phyloP scores from a whole-genome alignment of 495 filamentous ascomycete genomes.

The Staphylotrichum longicolle region DNA sequence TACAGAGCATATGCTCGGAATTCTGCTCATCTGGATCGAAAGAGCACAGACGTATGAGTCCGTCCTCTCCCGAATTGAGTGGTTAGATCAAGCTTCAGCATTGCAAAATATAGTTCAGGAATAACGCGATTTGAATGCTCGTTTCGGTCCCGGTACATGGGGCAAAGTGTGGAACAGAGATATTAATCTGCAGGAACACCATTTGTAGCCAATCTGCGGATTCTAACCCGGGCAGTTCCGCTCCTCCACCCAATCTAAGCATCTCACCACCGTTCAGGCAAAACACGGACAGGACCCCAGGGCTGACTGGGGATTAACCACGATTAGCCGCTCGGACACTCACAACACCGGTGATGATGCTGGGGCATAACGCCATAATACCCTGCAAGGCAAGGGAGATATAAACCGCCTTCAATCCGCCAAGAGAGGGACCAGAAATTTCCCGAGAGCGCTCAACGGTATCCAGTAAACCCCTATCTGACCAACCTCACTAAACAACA shows the following conservation, averaged over 20 bases:
- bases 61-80: too few species aligned
- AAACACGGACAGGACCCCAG: neutral
- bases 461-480: too few species aligned
- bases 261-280: neutral
- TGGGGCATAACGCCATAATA: too few species aligned
- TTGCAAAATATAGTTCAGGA: neutral
- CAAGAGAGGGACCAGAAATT: too few species aligned
- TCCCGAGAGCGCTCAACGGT: too few species aligned
- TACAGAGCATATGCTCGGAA: too few species aligned
- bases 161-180: neutral
- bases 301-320: too few species aligned
- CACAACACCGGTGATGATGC: neutral
- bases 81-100: too few species aligned
- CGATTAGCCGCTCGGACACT: neutral
- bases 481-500: neutral
- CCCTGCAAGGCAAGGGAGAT: too few species aligned
- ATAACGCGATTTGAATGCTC: neutral
- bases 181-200: neutral
- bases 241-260: neutral
- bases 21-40: too few species aligned
- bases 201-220: neutral
- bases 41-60: too few species aligned
- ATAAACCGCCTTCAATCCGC: neutral
- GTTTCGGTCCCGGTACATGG: conserved; percentile 1
- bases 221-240: neutral